Conservation (phyloP, 257 asterid species). For the Verbascum thapsus region DNA sequence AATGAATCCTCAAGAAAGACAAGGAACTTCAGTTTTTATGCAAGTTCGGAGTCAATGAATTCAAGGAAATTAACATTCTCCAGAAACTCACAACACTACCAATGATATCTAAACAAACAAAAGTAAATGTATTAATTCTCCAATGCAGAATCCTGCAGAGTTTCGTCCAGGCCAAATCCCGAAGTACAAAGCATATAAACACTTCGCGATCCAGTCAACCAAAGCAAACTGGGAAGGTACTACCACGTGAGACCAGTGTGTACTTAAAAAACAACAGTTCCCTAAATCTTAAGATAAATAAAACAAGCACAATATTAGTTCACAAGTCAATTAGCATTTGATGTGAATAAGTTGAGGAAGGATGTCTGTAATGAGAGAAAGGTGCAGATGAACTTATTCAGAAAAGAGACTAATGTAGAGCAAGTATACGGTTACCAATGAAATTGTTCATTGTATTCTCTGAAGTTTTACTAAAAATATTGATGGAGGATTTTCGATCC, state of each 20-base stretch:
- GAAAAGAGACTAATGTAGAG: not conserved
- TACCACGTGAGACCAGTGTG: constrained; percentile 1
- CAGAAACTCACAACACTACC: not conserved
- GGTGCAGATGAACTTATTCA: not conserved
- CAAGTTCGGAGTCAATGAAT: no score
- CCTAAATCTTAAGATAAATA: not conserved
- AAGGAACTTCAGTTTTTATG: not conserved
- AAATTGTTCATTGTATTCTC: no score
- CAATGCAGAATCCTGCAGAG: not conserved
- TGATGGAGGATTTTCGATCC: not conserved
- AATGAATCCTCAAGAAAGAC: not conserved
- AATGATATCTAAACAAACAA: constrained; percentile 10
- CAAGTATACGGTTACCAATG: no score
- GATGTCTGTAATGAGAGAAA: not conserved
- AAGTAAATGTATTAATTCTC: not conserved
- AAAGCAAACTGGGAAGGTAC: constrained; percentile 6
- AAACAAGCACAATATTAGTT: constrained; percentile 2
- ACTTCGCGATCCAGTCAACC: not conserved
- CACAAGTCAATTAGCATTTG: constrained; percentile 16
- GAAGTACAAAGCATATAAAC: not conserved
- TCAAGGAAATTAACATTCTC: no score
- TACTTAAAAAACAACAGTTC: not conserved
- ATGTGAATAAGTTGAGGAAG: not conserved
- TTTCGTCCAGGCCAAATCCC: not conserved
- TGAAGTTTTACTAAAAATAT: no score